phyloP scores from a whole-genome alignment of 768 basidiomycete genomes.

The Exidia glandulosa region DNA sequence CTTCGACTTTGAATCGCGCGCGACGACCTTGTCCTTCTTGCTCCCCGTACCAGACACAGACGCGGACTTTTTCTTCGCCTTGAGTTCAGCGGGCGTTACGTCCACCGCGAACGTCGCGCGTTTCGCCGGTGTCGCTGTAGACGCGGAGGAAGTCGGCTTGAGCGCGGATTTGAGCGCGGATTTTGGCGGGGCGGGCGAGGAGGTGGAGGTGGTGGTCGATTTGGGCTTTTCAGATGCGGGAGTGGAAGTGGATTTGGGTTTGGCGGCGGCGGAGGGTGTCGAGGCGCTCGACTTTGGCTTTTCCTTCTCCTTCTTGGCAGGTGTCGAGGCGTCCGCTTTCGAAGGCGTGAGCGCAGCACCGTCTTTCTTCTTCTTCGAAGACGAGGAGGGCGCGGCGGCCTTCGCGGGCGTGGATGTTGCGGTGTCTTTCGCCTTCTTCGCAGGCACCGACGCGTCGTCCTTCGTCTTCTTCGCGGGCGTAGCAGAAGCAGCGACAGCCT shows the following conservation, averaged over 20 bases:
- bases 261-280: neutral
- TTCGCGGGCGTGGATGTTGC: neutral
- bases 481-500: neutral
- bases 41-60: neutral
- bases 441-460: conserved; percentile 3
- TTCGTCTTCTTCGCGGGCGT: conserved; percentile 5
- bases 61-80: conserved; percentile 5
- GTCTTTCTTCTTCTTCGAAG: neutral
- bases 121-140: neutral
- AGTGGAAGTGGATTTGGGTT: neutral
- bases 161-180: conserved; percentile 14
- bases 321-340: neutral
- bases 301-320: neutral
- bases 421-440: conserved; percentile 10
- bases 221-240: conserved; percentile 1
- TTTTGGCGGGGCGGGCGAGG: conserved; percentile 1
- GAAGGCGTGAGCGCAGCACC: neutral
- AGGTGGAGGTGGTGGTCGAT: too few species aligned
- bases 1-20: conserved; percentile 32
- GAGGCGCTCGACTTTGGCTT: neutral
- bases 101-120: neutral
- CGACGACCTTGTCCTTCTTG: conserved; percentile 30
- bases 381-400: neutral
- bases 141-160: conserved; percentile 1
- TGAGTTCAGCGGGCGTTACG: too few species aligned